Percentiles rank a stretch among this genome's conserved stretches.
Evolutionary conservation across 805 yeast genomes (phyloP).

Genomic region (Ogataea sp.): DNA sequence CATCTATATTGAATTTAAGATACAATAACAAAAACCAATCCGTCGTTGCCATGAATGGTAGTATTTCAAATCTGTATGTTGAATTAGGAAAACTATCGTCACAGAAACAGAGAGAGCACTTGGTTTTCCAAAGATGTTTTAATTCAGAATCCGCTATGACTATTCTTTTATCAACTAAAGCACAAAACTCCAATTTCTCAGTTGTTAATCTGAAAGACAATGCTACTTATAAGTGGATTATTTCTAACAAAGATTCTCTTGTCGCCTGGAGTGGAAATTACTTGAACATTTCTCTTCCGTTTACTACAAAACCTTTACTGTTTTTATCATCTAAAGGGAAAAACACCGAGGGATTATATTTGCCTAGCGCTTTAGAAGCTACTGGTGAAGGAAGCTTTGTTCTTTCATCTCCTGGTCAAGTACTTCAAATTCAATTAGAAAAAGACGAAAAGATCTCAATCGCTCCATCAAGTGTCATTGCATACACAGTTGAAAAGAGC

Average conservation of each 20-base stretch:
- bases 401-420: conserved; percentile 30
- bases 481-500: conserved; percentile 15
- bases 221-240: conserved; percentile 25
- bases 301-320: neutral
- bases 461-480: conserved; percentile 32
- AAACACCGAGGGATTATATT: conserved; percentile 10
- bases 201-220: conserved; percentile 20
- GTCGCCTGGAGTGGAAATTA: conserved; percentile 42
- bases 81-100: conserved; percentile 18
- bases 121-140: conserved; percentile 27
- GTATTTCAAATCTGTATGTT: conserved; percentile 21
- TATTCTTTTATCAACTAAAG: conserved; percentile 26
- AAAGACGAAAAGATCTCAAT: conserved; percentile 31
- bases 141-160: conserved; percentile 23
- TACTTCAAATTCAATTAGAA: conserved; percentile 27
- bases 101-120: conserved; percentile 5
- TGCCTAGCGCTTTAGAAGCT: conserved; percentile 16
- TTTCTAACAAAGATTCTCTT: conserved; percentile 26
- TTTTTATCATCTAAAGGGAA: neutral
- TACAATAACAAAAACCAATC: conserved; percentile 30
- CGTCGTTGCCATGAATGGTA: conserved; percentile 38
- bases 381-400: conserved; percentile 33
- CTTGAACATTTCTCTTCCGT: conserved; percentile 16
- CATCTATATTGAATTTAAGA: conserved; percentile 28
- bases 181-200: conserved; percentile 26